Evolutionary conservation across 192 early-diverging fungal genomes (phyloP), one percentile per base, ranked within the genome.

Genomic region (Rhizophagus prolifer): DNA sequence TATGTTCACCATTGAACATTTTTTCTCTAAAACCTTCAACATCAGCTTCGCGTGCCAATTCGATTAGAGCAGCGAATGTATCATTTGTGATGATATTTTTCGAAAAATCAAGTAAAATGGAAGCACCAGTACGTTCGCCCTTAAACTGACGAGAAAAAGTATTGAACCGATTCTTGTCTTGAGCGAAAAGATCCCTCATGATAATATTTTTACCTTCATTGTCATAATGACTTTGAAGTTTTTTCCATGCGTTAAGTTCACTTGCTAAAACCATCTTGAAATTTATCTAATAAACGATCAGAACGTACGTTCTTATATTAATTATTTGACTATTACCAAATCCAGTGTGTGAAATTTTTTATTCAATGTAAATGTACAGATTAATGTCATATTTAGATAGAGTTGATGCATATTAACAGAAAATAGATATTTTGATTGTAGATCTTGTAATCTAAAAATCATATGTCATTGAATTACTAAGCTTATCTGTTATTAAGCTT

Each of bases 1-100:
- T 98, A 79, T 90, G 89, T 74, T 95, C 94, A 58, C 97, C 97
- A n/a, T 81, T 80, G 76, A 97, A 98, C 96, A 98, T 98, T 92
- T 91, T 78, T 90, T 86, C 76, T 44, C 97, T 93, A 88, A 93
- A 94, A 61, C 91, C 88, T 79, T 94, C 91, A 41, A 99, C 91
- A 44, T 93, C 88, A 46, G 94, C 90, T 80, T 96, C 95, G 54
- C 86, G 86, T 71, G 92, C 94, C 59, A 99, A 86, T 54, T 90
- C 87, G 36, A 98, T 82, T 67, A 99, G 88, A 70, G 94, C 84
- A 62, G 86, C 75, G 70, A 97, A 84, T 47, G 94, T 95, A 65
- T 94, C 93, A 58, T 95, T 85, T 36, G 87, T 92, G 68, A 98
- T 85, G 75, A 92, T 87, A 88, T 99, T 97, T 90, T 99, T 99